Evolutionary conservation across 768 basidiomycete species (phyloP).

Genomic region (Mycena belliarum): DNA sequence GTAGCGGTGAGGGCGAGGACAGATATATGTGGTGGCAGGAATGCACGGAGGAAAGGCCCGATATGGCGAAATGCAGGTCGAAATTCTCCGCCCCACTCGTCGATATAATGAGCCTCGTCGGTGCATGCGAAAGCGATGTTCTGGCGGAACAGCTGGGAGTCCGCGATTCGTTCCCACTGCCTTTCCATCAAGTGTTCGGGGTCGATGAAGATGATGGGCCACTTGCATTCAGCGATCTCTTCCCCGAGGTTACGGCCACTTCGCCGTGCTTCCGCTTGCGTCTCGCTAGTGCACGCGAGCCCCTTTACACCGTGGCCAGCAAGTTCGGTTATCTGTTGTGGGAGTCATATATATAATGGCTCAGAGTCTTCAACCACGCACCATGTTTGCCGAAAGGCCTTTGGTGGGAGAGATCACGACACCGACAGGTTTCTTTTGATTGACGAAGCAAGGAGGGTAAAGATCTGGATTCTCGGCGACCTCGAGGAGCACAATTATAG

Average conservation of each 20-base stretch:
- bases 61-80: too few relatives aligned
- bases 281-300: conserved; percentile 3
- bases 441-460: not conserved
- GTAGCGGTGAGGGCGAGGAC: too few relatives aligned
- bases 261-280: conserved; percentile 9
- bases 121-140: too few relatives aligned
- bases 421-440: conserved; percentile 4
- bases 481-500: conserved; percentile 11
- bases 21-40: too few relatives aligned
- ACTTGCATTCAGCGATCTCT: too few relatives aligned
- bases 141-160: too few relatives aligned
- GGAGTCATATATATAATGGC: not conserved
- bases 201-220: too few relatives aligned
- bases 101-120: too few relatives aligned
- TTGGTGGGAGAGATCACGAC: conserved; percentile 13
- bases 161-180: too few relatives aligned
- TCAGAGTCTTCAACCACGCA: not conserved
- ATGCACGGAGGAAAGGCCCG: too few relatives aligned
- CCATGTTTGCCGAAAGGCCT: conserved; percentile 5
- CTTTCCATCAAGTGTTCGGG: too few relatives aligned
- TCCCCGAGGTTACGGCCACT: not conserved
- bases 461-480: not conserved
- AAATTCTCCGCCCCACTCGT: too few relatives aligned
- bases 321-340: conserved; percentile 3
- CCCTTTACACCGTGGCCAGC: not conserved